Evolutionary conservation across 2,329 filamentous ascomycete species (phyloP), one percentile per base, ranked within the genome.

Genomic region (Colletotrichum sp.): DNA sequence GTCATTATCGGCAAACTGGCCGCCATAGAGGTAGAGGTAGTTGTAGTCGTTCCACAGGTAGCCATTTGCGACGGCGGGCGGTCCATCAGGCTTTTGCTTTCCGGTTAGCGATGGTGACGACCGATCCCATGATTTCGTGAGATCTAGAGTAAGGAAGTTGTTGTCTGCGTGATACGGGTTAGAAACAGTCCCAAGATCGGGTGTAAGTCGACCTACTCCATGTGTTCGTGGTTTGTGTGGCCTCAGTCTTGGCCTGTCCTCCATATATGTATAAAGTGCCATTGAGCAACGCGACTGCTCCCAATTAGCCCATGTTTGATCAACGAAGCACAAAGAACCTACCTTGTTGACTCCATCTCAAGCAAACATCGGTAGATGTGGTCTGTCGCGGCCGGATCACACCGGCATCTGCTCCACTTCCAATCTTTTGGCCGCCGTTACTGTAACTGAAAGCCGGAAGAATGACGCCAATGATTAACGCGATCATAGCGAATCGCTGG

Each of bases 231-330:
- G 85, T 88, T 80, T 96, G 94, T 44, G 89, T 88, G 16, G 88
- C 83, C 18, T 88, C 83, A 2, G 87, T 90, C 66, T 89, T 93
- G 16, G 91, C 89, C 78, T 93, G 89, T 30, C 94, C 95, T 44
- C 94, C 94, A 79, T 95, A 96, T 71, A 95, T 90, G 81, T 95
- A 96, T 5, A 96, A 81, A 0, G 93, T 96, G 16, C 94, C 94
- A 78, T 95, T 95, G 18, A 96, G 88, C 44, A 94, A 82, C 5
- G 94, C 92, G 76, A 88, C 91, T 91, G 77, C 28, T n/a, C 5
- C 28, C 10, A 21, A 10, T 66, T 78, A 78, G 59, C 10, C 32
- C n/a, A 30, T 0, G 16, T 21, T 1, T 0, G 16, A 32, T 3
- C 21, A 28, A 21, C 4, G 6, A 7, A 15, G 6, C 8, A 26